phyloP scores from a whole-genome alignment of 2,329 filamentous ascomycete genomes.

The Sporothrix pallida region DNA sequence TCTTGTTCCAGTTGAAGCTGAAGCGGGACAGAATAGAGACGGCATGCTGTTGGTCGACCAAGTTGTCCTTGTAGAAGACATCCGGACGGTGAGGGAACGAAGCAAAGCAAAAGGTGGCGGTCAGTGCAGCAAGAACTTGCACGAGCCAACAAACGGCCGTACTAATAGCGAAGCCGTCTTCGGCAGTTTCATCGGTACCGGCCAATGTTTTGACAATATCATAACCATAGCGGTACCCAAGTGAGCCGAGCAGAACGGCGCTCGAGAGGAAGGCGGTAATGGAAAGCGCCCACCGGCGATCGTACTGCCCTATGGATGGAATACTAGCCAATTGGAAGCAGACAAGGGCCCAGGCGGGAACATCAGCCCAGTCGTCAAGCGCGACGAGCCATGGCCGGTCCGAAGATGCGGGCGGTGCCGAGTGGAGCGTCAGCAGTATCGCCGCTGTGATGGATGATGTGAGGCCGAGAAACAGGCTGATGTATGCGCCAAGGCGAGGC shows the following conservation, averaged over 20 bases:
- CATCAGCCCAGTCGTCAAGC: slow-evolving; percentile 39
- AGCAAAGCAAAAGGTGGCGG: slow-evolving; percentile 41
- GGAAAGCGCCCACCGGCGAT: slow-evolving; percentile 41
- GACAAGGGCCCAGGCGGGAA: slow-evolving; percentile 40
- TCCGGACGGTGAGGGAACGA: slow-evolving; percentile 45
- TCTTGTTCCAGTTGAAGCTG: slow-evolving; percentile 45
- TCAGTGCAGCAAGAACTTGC: slow-evolving; percentile 40
- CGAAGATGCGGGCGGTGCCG: not conserved
- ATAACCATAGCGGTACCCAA: slow-evolving; percentile 42
- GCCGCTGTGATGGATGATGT: slow-evolving; percentile 40
- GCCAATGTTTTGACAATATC: slow-evolving; percentile 38
- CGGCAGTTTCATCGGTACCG: slow-evolving; percentile 17
- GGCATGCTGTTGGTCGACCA: slow-evolving; percentile 48
- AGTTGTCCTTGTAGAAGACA: slow-evolving; percentile 42
- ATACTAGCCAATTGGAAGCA: slow-evolving; percentile 43
- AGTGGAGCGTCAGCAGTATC: slow-evolving; percentile 35
- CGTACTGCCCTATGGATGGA: slow-evolving; percentile 42
- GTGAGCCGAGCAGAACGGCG: slow-evolving; percentile 38
- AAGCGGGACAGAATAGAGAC: slow-evolving; percentile 43
- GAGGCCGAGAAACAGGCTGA: slow-evolving; percentile 41
- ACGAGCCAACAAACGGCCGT: slow-evolving; percentile 41
- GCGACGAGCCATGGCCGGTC: slow-evolving; percentile 2
- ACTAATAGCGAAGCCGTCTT: slow-evolving; percentile 30
- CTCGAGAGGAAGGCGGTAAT: slow-evolving; percentile 42
- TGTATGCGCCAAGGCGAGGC: slow-evolving; percentile 41